Evolutionary conservation across 129 eudicot genomes (phyloP).

Genomic region (Flaveria linearis): DNA sequence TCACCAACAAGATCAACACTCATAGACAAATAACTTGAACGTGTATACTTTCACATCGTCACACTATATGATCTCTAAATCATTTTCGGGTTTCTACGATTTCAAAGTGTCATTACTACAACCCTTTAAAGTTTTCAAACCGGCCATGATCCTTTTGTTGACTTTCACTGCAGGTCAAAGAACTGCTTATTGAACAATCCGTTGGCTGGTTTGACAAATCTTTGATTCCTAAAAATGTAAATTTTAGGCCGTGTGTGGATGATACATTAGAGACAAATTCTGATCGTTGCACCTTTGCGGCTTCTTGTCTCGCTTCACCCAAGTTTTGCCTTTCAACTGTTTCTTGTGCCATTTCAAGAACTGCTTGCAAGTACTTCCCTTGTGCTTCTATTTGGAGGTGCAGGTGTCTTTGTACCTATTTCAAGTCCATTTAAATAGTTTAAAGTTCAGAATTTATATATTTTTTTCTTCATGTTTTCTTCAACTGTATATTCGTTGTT

Average conservation of each 20-base stretch:
- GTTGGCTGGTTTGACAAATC: slow-evolving; percentile 50
- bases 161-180: slow-evolving; percentile 36
- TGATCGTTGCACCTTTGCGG: slow-evolving; percentile 69
- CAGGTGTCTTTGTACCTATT: slow-evolving; percentile 83
- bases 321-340: slow-evolving; percentile 74
- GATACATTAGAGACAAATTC: slow-evolving; percentile 75
- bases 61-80: slow-evolving; percentile 35
- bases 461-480: background rate
- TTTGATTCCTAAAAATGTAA: slow-evolving; percentile 57
- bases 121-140: too few species aligned
- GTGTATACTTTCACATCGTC: slow-evolving; percentile 37
- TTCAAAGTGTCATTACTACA: background rate
- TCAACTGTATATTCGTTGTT: background rate
- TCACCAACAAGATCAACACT: slow-evolving; percentile 56
- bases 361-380: slow-evolving; percentile 85
- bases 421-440: slow-evolving; percentile 13
- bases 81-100: slow-evolving; percentile 31
- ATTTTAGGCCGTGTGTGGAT: slow-evolving; percentile 56
- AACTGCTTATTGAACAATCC: slow-evolving; percentile 67
- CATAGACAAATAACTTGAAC: slow-evolving; percentile 57
- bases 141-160: too few species aligned
- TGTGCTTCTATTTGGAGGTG: slow-evolving; percentile 96
- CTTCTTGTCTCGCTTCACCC: slow-evolving; percentile 69
- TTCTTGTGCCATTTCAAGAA: slow-evolving; percentile 87
- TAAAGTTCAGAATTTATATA: background rate